Evolutionary conservation across 2,329 filamentous ascomycete genomes (phyloP), one percentile per base, ranked within the genome.

Genomic region (Xylariaceae sp.): DNA sequence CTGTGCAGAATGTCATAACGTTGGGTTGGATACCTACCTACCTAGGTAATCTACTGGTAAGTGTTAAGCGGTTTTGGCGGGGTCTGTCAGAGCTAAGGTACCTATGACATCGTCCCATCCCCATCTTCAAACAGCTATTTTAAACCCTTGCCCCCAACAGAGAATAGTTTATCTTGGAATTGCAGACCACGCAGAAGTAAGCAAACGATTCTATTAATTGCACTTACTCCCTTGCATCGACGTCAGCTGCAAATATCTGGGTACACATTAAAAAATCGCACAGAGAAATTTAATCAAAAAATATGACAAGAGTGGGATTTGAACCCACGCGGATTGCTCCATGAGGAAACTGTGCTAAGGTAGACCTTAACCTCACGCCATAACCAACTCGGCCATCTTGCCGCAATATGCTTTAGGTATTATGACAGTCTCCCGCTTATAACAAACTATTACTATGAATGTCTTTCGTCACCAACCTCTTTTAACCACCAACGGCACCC

Each of bases 321-420:
- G 71, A 74, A 74, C 73, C 72, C 72, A 74, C 72, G 71, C 69
- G 69, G 71, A 72, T 71, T 71, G 62, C 69, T 69, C 63, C 65
- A 71, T 56, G 51, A 61, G 58, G 51, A 58, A 56, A 61, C 14
- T 57, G 56, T 63, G 65, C 57, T 69, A 68, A 69, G 65, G 60
- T 65, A 16, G 47, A 70, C 70, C 70, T 71, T 71, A 71, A 72
- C 68, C 70, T 71, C 64, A 67, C 69, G 67, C 69, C 68, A 71
- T 72, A 69, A 72, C 68, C 69, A 71, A 72, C 68, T 72, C 68
- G 67, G 70, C 69, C 70, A 72, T 72, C 69, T 71, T 70, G 65
- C 66, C 64, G 12, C 21, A 6, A 29, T 8, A 14, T 16, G 24
- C 26, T 39, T 21, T 7, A 12, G 28, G 28, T 12, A 24, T 39